These are phyloP conservation scores for Amoebophrya sp. DNA, from an alignment of 169 alveolate genomes.

Conservation along the genomic window DNA sequence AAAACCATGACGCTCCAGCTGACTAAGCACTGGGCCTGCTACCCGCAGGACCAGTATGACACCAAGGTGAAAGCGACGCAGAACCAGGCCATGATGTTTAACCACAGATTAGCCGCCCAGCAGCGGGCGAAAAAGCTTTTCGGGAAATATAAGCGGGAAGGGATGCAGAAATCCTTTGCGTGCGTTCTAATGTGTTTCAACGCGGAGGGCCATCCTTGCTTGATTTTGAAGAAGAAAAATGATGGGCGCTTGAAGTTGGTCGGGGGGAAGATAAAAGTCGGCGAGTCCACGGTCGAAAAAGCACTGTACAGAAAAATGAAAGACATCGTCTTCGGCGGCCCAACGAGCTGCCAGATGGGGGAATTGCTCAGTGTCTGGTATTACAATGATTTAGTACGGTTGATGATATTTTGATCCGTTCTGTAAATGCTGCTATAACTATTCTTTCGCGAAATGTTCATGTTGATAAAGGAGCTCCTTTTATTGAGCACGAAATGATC, in stretches of 20 bases:
- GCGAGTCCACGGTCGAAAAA: background rate
- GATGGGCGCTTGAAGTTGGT: background rate
- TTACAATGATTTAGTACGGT: background rate
- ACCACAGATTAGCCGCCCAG: background rate
- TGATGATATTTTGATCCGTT: background rate
- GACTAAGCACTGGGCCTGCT: background rate
- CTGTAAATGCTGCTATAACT: background rate
- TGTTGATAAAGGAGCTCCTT: too few relatives aligned
- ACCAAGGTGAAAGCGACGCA: background rate
- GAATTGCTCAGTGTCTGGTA: constrained; percentile 2
- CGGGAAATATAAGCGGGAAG: background rate
- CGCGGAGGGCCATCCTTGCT: background rate
- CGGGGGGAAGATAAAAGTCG: background rate
- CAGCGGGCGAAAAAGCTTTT: background rate
- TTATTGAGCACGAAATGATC: too few relatives aligned
- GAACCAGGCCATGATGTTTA: background rate
- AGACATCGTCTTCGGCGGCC: background rate
- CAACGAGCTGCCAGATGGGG: background rate
- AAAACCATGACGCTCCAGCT: too few relatives aligned
- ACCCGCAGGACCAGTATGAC: background rate
- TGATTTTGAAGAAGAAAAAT: background rate
- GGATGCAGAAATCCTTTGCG: background rate
- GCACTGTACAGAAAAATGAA: background rate
- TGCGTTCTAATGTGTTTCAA: background rate
- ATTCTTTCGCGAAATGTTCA: background rate